Conservation (phyloP, 179 eudicot species). For the Silene vulgaris region DNA sequence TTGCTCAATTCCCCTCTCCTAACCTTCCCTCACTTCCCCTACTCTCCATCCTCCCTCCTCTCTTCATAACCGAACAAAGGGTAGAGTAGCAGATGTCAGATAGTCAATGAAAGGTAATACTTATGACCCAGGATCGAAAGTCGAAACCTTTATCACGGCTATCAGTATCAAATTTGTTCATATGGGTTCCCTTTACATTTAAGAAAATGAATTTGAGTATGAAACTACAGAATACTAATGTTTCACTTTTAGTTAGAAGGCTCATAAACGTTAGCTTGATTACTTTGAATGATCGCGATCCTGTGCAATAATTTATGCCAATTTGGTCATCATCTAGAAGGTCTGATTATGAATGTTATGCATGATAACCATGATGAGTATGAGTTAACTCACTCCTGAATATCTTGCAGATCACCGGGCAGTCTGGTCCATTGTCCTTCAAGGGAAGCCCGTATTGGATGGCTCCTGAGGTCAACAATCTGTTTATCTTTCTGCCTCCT, state of each 20-base stretch:
- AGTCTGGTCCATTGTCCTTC: conserved; percentile 77
- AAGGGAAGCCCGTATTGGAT: conserved; percentile 99
- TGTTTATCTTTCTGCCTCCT: background rate
- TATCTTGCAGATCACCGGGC: conserved; percentile 66
- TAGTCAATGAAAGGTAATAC: too few relatives aligned
- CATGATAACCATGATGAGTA: background rate
- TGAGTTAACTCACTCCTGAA: conserved; percentile 9
- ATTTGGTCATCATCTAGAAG: background rate
- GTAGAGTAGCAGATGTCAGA: too few relatives aligned
- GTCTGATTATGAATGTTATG: background rate
- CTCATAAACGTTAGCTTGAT: background rate
- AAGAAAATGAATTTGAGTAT: too few relatives aligned
- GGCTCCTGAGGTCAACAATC: conserved; percentile 85
- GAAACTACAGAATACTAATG: background rate
- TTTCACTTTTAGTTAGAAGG: background rate
- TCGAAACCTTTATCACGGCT: too few relatives aligned
- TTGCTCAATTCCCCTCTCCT: too few relatives aligned
- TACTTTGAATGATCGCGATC: background rate
- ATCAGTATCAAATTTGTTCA: too few relatives aligned
- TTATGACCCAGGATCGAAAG: too few relatives aligned
- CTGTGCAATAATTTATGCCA: background rate
- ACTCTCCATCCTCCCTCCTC: too few relatives aligned
- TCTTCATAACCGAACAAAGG: too few relatives aligned
- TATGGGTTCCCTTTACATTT: too few relatives aligned
- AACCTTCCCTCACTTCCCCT: too few relatives aligned